Evolutionary conservation across 805 yeast species (phyloP).

Genomic region (Wickerhamiella musiphila): DNA sequence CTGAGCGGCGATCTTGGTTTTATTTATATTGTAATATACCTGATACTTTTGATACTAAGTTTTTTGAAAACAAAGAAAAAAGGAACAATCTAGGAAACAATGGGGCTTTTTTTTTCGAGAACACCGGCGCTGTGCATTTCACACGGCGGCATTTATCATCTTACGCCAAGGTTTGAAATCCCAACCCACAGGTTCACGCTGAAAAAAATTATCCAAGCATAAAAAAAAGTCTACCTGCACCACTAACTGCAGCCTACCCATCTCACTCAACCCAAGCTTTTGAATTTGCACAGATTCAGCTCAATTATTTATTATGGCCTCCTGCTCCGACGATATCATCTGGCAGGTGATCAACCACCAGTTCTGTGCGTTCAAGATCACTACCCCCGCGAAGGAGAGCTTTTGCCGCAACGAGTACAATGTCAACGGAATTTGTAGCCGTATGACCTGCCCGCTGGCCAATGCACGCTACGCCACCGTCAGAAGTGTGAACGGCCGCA

Average conservation of each 20-base stretch:
- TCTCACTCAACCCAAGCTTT: neutral
- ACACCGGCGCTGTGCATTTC: too few species aligned
- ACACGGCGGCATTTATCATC: too few species aligned
- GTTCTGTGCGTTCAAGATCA: slow-evolving; percentile 86
- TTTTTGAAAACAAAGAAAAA: too few species aligned
- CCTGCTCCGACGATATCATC: slow-evolving; percentile 57
- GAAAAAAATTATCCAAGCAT: neutral
- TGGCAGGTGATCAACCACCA: slow-evolving; percentile 96
- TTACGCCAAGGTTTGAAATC: too few species aligned
- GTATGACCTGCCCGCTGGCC: slow-evolving; percentile 93
- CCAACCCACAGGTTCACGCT: too few species aligned
- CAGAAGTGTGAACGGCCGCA: slow-evolving; percentile 20
- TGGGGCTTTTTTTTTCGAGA: too few species aligned
- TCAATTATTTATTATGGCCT: slow-evolving; percentile 8
- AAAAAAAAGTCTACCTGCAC: neutral
- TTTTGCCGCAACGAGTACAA: slow-evolving; percentile 94
- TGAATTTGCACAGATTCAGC: neutral
- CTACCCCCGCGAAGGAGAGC: slow-evolving; percentile 73
- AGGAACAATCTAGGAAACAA: too few species aligned
- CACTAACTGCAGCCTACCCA: too few species aligned
- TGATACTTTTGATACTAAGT: too few species aligned
- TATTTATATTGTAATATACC: too few species aligned
- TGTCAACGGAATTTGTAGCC: slow-evolving; percentile 81
- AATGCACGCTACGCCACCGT: slow-evolving; percentile 29
- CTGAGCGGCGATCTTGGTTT: too few species aligned